phyloP scores from a whole-genome alignment of 1,284 basidiomycete genomes.

The Microbotryum silenes-acaulis region DNA sequence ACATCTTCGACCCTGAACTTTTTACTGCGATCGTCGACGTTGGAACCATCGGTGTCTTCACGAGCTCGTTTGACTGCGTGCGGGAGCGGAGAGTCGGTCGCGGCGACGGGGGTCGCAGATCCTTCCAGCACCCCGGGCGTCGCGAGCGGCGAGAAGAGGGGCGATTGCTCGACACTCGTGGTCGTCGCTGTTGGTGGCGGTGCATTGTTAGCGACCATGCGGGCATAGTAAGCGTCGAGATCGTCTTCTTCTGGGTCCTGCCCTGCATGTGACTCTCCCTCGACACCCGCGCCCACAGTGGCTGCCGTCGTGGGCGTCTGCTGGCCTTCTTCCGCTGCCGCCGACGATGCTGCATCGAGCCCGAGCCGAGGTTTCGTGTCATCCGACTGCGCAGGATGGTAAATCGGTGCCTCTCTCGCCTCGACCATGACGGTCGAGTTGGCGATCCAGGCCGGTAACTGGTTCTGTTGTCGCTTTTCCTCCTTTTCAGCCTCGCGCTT shows the following conservation, averaged over 20 bases:
- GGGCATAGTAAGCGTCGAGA: constrained; percentile 35
- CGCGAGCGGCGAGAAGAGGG: background rate
- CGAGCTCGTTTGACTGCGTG: background rate
- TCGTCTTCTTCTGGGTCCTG: constrained; percentile 11
- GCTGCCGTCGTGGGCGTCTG: no score
- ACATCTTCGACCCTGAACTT: background rate
- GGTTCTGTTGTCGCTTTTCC: constrained; percentile 62
- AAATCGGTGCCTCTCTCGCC: constrained; percentile 53
- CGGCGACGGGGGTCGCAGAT: background rate
- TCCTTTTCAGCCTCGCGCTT: constrained; percentile 46
- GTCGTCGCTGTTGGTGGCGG: background rate
- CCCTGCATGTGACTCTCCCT: no score
- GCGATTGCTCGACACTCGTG: background rate
- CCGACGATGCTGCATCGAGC: no score
- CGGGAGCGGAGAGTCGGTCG: background rate
- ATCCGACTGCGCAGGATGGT: no score
- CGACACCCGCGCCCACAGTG: no score
- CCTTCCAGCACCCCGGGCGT: background rate
- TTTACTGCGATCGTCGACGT: background rate
- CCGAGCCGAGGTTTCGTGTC: no score
- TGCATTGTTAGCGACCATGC: constrained; percentile 15
- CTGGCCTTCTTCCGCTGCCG: no score
- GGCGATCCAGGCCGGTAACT: constrained; percentile 84
- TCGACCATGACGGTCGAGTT: constrained; percentile 91
- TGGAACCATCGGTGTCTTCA: background rate